Evolutionary conservation across 306 rosid species (phyloP).

Genomic region (Albizia julibrissin): DNA sequence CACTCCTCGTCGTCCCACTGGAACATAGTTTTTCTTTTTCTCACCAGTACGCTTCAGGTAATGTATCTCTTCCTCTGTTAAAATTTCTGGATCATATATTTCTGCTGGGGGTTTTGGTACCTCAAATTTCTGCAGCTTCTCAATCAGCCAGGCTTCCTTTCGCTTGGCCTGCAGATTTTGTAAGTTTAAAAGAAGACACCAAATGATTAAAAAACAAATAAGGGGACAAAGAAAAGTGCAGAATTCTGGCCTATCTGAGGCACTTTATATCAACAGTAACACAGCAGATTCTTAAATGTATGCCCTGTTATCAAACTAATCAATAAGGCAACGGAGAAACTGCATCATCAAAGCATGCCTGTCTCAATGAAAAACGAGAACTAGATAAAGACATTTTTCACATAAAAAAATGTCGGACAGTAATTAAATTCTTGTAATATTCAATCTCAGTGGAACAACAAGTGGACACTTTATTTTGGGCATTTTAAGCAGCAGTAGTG

Average conservation of each 20-base stretch:
- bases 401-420: no score
- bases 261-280: not conserved
- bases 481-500: not conserved
- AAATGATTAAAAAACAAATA: not conserved
- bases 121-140: constrained; percentile 77
- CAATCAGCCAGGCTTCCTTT: constrained; percentile 88
- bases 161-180: constrained; percentile 69
- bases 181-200: constrained; percentile 4
- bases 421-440: constrained; percentile 10
- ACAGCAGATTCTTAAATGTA: not conserved
- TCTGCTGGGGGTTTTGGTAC: constrained; percentile 61
- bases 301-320: constrained; percentile 2
- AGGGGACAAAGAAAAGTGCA: constrained; percentile 1
- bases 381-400: not conserved
- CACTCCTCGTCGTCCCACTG: constrained; percentile 77
- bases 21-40: constrained; percentile 82
- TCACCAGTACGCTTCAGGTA: constrained; percentile 91
- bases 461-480: not conserved
- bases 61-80: constrained; percentile 91
- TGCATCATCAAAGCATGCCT: constrained; percentile 8
- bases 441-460: not conserved
- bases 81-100: constrained; percentile 80
- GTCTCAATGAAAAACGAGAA: constrained; percentile 12
- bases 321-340: constrained; percentile 4
- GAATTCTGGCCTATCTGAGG: constrained; percentile 19